Evolutionary conservation across 2,329 filamentous ascomycete species (phyloP).

Genomic region (Calonectria fujianensis): DNA sequence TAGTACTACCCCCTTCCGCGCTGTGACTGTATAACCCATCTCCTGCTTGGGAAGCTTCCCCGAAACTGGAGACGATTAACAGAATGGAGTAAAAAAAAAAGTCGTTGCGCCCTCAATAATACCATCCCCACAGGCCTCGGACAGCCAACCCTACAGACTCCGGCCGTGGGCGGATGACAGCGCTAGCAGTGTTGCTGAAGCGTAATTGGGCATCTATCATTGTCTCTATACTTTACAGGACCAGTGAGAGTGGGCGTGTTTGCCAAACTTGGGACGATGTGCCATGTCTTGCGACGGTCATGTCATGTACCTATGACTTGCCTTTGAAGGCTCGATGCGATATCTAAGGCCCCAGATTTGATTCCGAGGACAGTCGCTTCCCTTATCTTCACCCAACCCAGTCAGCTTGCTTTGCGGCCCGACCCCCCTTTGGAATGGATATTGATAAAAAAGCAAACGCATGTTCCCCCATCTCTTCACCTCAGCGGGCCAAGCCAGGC

Average conservation of each 20-base stretch:
- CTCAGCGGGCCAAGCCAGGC: constrained; percentile 27
- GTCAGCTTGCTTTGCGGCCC: constrained; percentile 35
- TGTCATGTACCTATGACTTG: constrained; percentile 34
- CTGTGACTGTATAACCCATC: constrained; percentile 12
- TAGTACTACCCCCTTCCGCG: not conserved
- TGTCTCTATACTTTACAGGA: constrained; percentile 27
- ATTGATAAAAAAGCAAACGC: constrained; percentile 23
- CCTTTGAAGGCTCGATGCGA: constrained; percentile 22
- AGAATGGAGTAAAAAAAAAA: not conserved
- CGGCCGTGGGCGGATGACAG: constrained; percentile 27
- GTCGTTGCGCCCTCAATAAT: constrained; percentile 19
- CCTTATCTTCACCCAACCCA: constrained; percentile 32
- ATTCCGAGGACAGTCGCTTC: not conserved
- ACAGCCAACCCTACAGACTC: constrained; percentile 27
- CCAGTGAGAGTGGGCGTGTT: constrained; percentile 26
- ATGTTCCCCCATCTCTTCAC: constrained; percentile 22
- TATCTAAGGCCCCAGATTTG: constrained; percentile 14
- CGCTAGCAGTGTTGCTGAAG: constrained; percentile 25
- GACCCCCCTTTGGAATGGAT: constrained; percentile 32
- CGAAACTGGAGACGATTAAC: constrained; percentile 26
- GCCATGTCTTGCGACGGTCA: constrained; percentile 24
- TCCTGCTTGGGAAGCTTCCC: constrained; percentile 28
- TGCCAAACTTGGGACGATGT: constrained; percentile 9
- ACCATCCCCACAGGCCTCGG: constrained; percentile 17
- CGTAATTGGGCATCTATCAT: constrained; percentile 16